Evolutionary conservation across 2,329 filamentous ascomycete genomes (phyloP).

Genomic region (Herpomyces periplanetae): DNA sequence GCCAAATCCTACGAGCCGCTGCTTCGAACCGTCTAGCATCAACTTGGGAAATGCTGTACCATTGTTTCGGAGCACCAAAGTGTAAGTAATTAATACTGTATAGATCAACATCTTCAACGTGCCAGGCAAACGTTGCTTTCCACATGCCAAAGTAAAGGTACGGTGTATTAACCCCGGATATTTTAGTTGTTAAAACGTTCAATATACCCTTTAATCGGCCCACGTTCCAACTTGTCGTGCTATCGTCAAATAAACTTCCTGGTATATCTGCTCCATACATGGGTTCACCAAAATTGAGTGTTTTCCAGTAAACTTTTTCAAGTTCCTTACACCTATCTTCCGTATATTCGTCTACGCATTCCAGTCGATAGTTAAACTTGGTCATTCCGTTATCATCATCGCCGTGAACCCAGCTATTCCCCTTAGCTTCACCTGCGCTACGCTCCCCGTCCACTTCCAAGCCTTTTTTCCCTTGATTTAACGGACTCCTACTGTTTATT

Average conservation of each 20-base stretch:
- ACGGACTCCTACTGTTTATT: conserved; percentile 4
- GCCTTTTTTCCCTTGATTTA: too few species aligned
- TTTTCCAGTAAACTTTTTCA: conserved; percentile 87
- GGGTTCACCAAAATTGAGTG: conserved; percentile 64
- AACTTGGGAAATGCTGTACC: conserved; percentile 93
- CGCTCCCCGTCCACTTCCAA: conserved; percentile 11
- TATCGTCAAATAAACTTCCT: conserved; percentile 65
- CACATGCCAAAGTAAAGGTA: conserved; percentile 97
- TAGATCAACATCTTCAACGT: conserved; percentile 84
- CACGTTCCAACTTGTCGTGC: conserved; percentile 55
- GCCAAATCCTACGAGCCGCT: conserved; percentile 30
- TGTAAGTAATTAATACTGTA: conserved; percentile 99
- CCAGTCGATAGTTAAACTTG: conserved; percentile 58
- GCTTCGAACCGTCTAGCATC: conserved; percentile 71
- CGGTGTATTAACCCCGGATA: conserved; percentile 86
- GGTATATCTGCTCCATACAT: conserved; percentile 91
- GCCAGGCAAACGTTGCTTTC: conserved; percentile 98
- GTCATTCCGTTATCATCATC: conserved; percentile 70
- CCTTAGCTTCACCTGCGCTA: conserved; percentile 11
- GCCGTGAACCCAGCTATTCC: conserved; percentile 20
- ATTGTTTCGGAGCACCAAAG: conserved; percentile 91
- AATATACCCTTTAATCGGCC: conserved; percentile 73
- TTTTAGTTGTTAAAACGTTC: conserved; percentile 70
- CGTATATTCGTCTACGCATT: conserved; percentile 47
- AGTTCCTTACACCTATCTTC: conserved; percentile 71